phyloP scores from a whole-genome alignment of 257 asterid genomes.

The Solanum chiquidenum region DNA sequence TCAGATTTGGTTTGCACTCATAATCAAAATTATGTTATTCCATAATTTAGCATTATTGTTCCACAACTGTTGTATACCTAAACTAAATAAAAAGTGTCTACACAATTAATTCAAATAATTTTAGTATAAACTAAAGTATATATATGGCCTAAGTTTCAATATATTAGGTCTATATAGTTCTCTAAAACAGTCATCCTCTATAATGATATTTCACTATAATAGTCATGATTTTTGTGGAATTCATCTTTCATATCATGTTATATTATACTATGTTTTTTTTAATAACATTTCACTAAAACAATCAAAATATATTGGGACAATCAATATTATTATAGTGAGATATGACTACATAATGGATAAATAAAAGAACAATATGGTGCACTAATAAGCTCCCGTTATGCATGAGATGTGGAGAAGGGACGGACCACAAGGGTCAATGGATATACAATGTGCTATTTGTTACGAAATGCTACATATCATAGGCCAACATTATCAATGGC shows the following conservation, averaged over 20 bases:
- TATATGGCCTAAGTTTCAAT: background rate
- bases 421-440: background rate
- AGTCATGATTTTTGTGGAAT: background rate
- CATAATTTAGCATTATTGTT: background rate
- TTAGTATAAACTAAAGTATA: background rate
- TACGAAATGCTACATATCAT: background rate
- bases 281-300: background rate
- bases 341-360: too few species aligned
- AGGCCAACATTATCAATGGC: background rate
- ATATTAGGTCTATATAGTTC: too few species aligned
- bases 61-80: background rate
- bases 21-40: background rate
- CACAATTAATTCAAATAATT: background rate
- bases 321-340: background rate
- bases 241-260: too few species aligned
- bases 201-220: too few species aligned
- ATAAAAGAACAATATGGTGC: background rate
- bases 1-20: background rate
- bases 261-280: too few species aligned
- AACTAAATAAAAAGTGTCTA: background rate
- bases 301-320: background rate
- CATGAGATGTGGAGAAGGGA: background rate
- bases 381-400: too few species aligned
- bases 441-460: background rate
- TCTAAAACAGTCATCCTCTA: too few species aligned